Base-by-base conservation (phyloP, 768 basidiomycete species). In the Xerocomus brunneocitrinus region DNA sequence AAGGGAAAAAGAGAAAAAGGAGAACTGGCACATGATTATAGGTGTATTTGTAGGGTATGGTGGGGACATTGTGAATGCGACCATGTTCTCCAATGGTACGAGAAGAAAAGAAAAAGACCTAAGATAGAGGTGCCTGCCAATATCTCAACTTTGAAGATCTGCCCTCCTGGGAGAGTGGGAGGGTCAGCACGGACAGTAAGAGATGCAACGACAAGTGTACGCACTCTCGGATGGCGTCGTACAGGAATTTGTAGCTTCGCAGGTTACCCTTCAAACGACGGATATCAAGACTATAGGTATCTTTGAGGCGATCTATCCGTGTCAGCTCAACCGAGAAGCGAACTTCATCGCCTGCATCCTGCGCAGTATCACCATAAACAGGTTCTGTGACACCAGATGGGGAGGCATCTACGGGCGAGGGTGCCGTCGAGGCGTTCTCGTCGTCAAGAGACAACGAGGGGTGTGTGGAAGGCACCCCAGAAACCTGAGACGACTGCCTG, bases 271-370 rank as follows among this genome's bases (percentile, higher is more conserved):
- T 94, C 65, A 98, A 67, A 59, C 97, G 74, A 63, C 95, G 83
- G 66, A 98, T 87, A 72, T 98, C 95, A 62, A 98, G 77, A 71
- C 87, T 88, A 70, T 87, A 95, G 42, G 94, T 90, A 66, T 91
- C 91, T 60, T 86, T 90, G 62, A 98, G 77, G 57, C 92, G 83
- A 69, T 91, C 88, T 62, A 99, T 77, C 62, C 89, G 76, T 44
- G 95, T 98, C 57, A 99, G 72, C 74, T 99, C 97, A 57, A 98
- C 88, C 12, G 85, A 91, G 76, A 98, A 98, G 60, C 91, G 84
- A 60, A 99, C 92, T 82, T 98, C 97, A 62, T 95, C 95, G 30
- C 93, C 93, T 19, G 83, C 82, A 64, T 98, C 97, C 60, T 89
- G 81, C 4, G 77, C 66, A n/a, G 74, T 61, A 52, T 90, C 90